Evolutionary conservation across 176 grass and related monocot species (phyloP).

Genomic region (Elaeis guineensis): DNA sequence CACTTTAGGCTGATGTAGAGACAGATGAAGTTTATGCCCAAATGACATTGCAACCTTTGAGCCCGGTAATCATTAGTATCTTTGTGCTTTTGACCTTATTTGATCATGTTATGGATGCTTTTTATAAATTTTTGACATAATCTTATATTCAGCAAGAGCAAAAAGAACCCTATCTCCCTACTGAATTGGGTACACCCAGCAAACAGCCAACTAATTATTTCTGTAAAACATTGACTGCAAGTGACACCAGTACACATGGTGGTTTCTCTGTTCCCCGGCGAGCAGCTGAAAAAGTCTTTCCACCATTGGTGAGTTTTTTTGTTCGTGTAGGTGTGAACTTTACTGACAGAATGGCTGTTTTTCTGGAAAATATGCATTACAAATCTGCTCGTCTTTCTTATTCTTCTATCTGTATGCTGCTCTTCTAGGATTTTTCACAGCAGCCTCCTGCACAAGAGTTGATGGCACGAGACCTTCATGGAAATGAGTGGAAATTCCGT

Average conservation of each 20-base stretch:
- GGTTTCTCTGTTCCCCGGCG: constrained; percentile 99
- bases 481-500: constrained; percentile 96
- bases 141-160: constrained; percentile 75
- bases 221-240: constrained; percentile 97
- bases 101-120: no score
- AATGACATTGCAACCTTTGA: constrained; percentile 92
- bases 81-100: no score
- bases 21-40: constrained; percentile 96
- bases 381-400: constrained; percentile 4
- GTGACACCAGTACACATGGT: constrained; percentile 97
- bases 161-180: constrained; percentile 89
- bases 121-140: neutral
- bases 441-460: constrained; percentile 95
- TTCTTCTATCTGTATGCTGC: constrained; percentile 10
- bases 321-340: no score
- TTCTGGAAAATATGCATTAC: neutral
- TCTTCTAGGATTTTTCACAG: constrained; percentile 76
- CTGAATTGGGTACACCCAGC: constrained; percentile 72
- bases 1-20: constrained; percentile 77
- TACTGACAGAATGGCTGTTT: neutral
- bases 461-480: constrained; percentile 91
- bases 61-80: constrained; percentile 39
- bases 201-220: constrained; percentile 99
- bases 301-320: constrained; percentile 70
- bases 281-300: constrained; percentile 98